phyloP scores from a whole-genome alignment of 768 basidiomycete genomes.

The Peribolospora kevripleyi region DNA sequence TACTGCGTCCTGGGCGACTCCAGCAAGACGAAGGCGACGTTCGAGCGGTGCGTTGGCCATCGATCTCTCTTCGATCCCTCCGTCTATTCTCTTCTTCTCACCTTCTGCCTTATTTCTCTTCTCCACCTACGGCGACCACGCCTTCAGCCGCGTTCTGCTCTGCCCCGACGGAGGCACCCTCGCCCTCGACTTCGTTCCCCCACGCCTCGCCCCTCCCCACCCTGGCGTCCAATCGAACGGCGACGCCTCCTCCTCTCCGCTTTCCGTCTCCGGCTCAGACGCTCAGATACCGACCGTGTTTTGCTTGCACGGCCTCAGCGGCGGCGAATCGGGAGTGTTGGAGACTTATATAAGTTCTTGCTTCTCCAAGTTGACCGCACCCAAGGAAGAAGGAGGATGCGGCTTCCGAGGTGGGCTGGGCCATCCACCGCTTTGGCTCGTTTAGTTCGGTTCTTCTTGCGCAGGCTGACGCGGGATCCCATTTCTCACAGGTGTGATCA shows the following conservation, averaged over 20 bases:
- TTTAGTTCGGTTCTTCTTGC: too few relatives aligned
- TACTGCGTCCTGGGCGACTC: too few relatives aligned
- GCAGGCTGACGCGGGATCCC: too few relatives aligned
- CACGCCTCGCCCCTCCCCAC: conserved; percentile 7
- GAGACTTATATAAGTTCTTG: conserved; percentile 74
- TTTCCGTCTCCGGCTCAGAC: not conserved
- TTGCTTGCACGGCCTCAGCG: conserved; percentile 2
- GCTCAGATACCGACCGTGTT: not conserved
- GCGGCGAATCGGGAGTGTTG: conserved; percentile 22
- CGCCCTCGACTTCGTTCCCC: conserved; percentile 16
- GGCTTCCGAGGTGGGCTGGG: conserved; percentile 35
- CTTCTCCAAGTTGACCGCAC: conserved; percentile 43
- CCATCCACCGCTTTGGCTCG: too few relatives aligned
- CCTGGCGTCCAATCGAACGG: conserved; percentile 17
- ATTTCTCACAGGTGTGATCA: conserved; percentile 34
- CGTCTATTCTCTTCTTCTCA: too few relatives aligned
- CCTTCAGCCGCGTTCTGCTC: conserved; percentile 18
- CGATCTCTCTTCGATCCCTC: too few relatives aligned
- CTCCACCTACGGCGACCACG: conserved; percentile 3
- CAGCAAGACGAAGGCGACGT: too few relatives aligned
- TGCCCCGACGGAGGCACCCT: conserved; percentile 25
- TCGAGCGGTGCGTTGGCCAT: too few relatives aligned
- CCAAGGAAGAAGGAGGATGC: conserved; percentile 54
- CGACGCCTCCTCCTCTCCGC: conserved; percentile 3
- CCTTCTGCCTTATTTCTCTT: not conserved